phyloP scores from a whole-genome alignment of 441 rosid genomes.

The Viola pubescens region DNA sequence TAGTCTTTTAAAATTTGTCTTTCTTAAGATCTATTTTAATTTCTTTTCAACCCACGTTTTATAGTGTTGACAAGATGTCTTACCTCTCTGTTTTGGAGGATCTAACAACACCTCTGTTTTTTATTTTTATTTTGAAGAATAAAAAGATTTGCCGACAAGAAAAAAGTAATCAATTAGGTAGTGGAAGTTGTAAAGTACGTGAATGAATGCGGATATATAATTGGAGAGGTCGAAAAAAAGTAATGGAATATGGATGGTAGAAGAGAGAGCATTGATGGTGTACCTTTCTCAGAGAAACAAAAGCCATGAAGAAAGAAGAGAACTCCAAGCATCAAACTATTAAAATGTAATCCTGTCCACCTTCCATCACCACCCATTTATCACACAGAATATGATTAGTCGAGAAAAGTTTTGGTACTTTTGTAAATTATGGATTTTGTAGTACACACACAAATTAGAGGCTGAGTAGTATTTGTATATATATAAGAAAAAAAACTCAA shows the following conservation, averaged over 20 bases:
- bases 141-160: not conserved
- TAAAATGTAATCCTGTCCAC: not conserved
- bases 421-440: not conserved
- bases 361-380: no score
- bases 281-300: constrained; percentile 30
- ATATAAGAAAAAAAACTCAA: constrained; percentile 8
- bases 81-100: no score
- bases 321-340: constrained; percentile 18
- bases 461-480: constrained; percentile 10
- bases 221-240: not conserved
- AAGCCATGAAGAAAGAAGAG: constrained; percentile 25
- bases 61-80: no score
- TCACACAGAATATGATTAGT: no score
- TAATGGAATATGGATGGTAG: not conserved
- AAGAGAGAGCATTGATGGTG: not conserved
- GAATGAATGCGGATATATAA: not conserved
- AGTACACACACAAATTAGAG: not conserved
- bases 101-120: no score
- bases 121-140: no score
- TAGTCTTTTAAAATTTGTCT: no score
- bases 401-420: no score
- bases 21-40: no score
- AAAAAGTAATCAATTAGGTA: not conserved
- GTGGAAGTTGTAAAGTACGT: not conserved
- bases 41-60: no score